A percentile compares a stretch with the other conserved stretches of the same genome.
These are phyloP conservation scores for Alternaria burnsii DNA, from an alignment of 2,329 filamentous ascomycete species.

Conservation along the genomic window DNA sequence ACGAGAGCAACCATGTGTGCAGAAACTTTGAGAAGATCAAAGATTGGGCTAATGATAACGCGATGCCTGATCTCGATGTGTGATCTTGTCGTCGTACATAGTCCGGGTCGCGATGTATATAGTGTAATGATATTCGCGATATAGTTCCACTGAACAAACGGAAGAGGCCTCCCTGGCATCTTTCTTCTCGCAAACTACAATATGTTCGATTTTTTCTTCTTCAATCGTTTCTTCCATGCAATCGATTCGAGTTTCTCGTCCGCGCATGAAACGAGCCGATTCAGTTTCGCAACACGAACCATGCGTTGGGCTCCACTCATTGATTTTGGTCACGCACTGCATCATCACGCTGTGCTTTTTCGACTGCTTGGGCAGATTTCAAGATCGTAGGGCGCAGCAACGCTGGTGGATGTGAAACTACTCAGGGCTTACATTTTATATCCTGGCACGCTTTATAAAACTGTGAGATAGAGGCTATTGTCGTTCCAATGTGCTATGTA, in stretches of 20 bases:
- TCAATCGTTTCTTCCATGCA: not conserved
- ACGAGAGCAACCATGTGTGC: constrained; percentile 45
- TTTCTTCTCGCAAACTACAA: not conserved
- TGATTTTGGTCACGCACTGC: not conserved
- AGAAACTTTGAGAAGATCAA: constrained; percentile 46
- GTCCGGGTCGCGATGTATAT: not conserved
- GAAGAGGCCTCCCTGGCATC: not conserved
- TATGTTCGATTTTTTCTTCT: not conserved
- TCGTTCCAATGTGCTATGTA: not conserved
- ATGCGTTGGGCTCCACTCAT: not conserved
- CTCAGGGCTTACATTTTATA: not conserved
- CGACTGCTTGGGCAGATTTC: not conserved
- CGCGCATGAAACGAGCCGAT: not conserved
- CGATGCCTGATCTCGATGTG: constrained; percentile 41
- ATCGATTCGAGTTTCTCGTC: not conserved
- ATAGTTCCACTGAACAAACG: not conserved
- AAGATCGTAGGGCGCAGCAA: not conserved
- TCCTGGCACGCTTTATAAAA: rapidly evolving
- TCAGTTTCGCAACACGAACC: constrained; percentile 1
- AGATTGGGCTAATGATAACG: constrained; percentile 45
- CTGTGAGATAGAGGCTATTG: not conserved
- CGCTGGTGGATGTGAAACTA: not conserved
- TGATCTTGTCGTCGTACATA: not conserved
- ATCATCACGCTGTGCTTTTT: not conserved
- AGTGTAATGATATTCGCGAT: not conserved